Evolutionary conservation across 2,329 filamentous ascomycete species (phyloP), one percentile per base, ranked within the genome.

Genomic region (Epichloe festucae): DNA sequence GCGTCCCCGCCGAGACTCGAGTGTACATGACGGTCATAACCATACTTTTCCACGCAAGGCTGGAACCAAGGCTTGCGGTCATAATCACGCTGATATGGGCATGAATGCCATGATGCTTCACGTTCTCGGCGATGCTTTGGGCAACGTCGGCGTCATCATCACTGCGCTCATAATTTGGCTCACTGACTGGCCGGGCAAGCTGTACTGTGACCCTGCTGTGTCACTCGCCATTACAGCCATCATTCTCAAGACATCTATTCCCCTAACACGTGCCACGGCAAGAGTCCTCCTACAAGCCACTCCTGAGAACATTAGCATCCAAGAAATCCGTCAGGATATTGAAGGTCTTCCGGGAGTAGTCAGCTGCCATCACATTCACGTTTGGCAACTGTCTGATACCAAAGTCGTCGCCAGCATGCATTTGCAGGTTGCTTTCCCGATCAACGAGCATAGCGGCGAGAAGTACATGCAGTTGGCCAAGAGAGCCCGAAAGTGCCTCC

Each of bases 361-460:
- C 55, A 89, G 86, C 65, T 95, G 89, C 63, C 93, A 98, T 69
- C 91, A 98, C 66, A 77, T 98, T 21, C 93, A 98, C 65, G 89
- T 98, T 55, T 98, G 93, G 93, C 91, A 97, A 67, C 78, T 98
- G 36, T 95, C 87, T 15, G 91, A 97, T 64, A 93, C 89, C 49
- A 95, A 96, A 72, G 76, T 95, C 36, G 85, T 98, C 39, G 91
- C 93, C 12, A 93, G 87, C 11, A 80, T 98, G 68, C 93, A 98
- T 64, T 84, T 98, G 44, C 89, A 95, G 66, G 85, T 98, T 21
- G 82, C 84, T 46, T 95, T 95, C 65, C 87, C 90, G 59, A 89
- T 95, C 66, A 84, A 89, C 63, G 87, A 86, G 47, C 81, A 89
- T 59, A 85, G 85, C 42, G 81, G 79, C 41, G 78, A 79, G 62